A percentile compares a stretch with the other conserved stretches of the same genome.
Evolutionary conservation across 805 yeast genomes (phyloP).

Genomic region (Lipomyces chichibuensis): DNA sequence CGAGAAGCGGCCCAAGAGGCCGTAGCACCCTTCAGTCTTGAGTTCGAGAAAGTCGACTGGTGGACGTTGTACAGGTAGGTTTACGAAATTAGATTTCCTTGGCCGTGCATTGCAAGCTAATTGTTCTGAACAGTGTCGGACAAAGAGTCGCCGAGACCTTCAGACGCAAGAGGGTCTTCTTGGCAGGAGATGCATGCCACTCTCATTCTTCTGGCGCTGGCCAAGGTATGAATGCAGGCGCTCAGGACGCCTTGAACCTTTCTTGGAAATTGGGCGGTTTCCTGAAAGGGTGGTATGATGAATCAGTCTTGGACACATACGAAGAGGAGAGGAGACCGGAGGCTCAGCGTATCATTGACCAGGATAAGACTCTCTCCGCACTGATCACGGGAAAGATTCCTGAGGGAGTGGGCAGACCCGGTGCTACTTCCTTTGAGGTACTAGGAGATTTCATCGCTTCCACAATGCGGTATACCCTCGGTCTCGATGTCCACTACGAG

Average conservation of each 20-base stretch:
- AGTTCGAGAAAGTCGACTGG: too few relatives aligned
- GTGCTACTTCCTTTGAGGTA: too few relatives aligned
- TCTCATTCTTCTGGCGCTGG: slow-evolving; percentile 45
- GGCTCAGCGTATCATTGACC: slow-evolving; percentile 44
- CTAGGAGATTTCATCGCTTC: too few relatives aligned
- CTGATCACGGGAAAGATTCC: slow-evolving; percentile 41
- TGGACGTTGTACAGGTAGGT: too few relatives aligned
- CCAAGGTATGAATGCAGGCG: slow-evolving; percentile 46
- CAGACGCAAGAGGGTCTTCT: slow-evolving; percentile 42
- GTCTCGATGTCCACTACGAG: too few relatives aligned
- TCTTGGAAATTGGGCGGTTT: slow-evolving; percentile 46
- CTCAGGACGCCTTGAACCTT: slow-evolving; percentile 43
- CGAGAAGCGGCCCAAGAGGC: too few relatives aligned
- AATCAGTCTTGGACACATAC: slow-evolving; percentile 43
- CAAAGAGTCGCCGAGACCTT: slow-evolving; percentile 44
- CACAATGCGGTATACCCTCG: too few relatives aligned
- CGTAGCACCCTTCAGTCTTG: too few relatives aligned
- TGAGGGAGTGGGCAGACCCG: too few relatives aligned
- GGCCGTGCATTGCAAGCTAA: too few relatives aligned
- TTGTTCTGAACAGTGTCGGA: slow-evolving; percentile 35
- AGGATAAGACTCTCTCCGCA: slow-evolving; percentile 43
- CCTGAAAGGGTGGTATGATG: slow-evolving; percentile 41
- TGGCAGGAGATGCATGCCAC: slow-evolving; percentile 42
- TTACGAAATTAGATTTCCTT: too few relatives aligned
- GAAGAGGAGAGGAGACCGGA: slow-evolving; percentile 43